A percentile compares a stretch with the other conserved stretches of the same genome.
Evolutionary conservation across 805 yeast species (phyloP).

Genomic region (Candida andamanensis): DNA sequence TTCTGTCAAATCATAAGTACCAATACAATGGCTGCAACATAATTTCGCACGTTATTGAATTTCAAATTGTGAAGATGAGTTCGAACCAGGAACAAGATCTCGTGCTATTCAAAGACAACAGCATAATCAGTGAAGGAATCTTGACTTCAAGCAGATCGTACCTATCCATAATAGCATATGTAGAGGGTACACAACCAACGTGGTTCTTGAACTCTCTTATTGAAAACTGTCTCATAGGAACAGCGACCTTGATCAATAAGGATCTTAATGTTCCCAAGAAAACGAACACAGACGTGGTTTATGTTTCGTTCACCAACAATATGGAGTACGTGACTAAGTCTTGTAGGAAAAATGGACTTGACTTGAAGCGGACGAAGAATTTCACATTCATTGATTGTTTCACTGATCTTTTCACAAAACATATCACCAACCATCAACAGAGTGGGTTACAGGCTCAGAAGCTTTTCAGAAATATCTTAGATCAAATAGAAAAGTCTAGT

Average conservation of each 20-base stretch:
- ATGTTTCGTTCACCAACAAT: conserved; percentile 32
- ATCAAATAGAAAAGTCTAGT: conserved; percentile 6
- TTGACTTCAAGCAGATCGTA: conserved; percentile 13
- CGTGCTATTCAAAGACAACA: conserved; percentile 45
- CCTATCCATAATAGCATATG: conserved; percentile 24
- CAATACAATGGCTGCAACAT: too few relatives aligned
- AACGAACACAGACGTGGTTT: conserved; percentile 26
- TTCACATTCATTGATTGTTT: conserved; percentile 44
- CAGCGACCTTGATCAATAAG: conserved; percentile 36
- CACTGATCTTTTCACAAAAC: conserved; percentile 38
- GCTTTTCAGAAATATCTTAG: conserved; percentile 16
- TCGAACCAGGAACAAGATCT: conserved; percentile 67
- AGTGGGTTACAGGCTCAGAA: conserved; percentile 11
- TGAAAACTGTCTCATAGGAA: conserved; percentile 47
- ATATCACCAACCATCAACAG: conserved; percentile 19
- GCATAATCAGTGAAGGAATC: conserved; percentile 31
- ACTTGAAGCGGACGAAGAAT: conserved; percentile 16
- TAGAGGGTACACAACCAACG: conserved; percentile 52
- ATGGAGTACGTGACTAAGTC: conserved; percentile 28
- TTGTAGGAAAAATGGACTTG: conserved; percentile 37
- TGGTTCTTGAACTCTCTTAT: conserved; percentile 58
- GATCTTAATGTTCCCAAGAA: conserved; percentile 20
- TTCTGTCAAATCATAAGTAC: too few relatives aligned
- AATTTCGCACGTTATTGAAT: too few relatives aligned
- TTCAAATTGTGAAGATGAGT: too few relatives aligned